phyloP scores from a whole-genome alignment of 495 filamentous ascomycete species.

The Chaetomidium leptoderma region DNA sequence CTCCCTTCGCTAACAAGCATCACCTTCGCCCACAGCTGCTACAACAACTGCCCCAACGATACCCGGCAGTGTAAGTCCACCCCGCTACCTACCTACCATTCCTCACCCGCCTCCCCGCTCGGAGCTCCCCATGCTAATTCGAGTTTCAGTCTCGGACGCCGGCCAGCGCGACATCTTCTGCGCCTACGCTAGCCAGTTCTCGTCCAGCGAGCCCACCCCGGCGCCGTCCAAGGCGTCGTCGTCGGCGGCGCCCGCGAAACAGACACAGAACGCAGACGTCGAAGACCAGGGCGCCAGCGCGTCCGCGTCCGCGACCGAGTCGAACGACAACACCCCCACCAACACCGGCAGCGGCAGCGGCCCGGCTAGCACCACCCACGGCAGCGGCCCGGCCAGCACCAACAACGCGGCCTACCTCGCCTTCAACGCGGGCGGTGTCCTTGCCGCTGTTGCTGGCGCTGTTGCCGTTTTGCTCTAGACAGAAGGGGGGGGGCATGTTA shows the following conservation, averaged over 20 bases:
- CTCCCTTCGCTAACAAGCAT: background rate
- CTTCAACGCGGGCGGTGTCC: slow-evolving; percentile 29
- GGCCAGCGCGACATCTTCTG: slow-evolving; percentile 43
- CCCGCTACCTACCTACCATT: too few relatives aligned
- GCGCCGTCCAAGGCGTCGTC: slow-evolving; percentile 9
- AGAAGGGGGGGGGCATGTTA: background rate
- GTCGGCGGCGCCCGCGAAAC: background rate
- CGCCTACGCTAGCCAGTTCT: slow-evolving; percentile 36
- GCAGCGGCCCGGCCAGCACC: slow-evolving; percentile 25
- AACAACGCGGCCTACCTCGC: slow-evolving; percentile 34
- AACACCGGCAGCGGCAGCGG: slow-evolving; percentile 22
- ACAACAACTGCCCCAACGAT: slow-evolving; percentile 49
- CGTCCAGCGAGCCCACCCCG: slow-evolving; percentile 23
- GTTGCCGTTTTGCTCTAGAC: slow-evolving; percentile 33
- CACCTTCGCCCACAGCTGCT: slow-evolving; percentile 33
- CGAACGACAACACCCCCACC: slow-evolving; percentile 15
- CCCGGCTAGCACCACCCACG: slow-evolving; percentile 23
- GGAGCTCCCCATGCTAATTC: background rate
- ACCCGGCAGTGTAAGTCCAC: slow-evolving; percentile 25
- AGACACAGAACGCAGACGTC: slow-evolving; percentile 12
- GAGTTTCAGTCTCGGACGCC: slow-evolving; percentile 11
- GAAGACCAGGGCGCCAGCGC: slow-evolving; percentile 19
- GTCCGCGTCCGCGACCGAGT: slow-evolving; percentile 12
- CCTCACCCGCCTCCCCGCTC: background rate
- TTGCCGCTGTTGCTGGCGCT: slow-evolving; percentile 36